Evolutionary conservation across 140 eudicot species (phyloP), one percentile per base, ranked within the genome.

Genomic region (Senecio squalidus): DNA sequence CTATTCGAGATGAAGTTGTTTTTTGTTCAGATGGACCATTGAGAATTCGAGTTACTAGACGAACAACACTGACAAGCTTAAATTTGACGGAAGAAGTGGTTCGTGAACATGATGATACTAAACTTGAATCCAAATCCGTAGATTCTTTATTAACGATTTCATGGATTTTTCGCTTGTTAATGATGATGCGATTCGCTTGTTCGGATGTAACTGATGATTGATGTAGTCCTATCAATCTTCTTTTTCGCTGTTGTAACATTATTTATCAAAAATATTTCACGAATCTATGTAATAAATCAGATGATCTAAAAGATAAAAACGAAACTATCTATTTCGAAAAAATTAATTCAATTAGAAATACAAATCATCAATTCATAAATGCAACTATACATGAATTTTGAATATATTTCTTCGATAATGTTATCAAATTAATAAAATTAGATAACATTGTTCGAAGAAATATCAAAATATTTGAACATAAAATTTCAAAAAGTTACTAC

Each of bases 31-130:
- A 68, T 18, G 22, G n/a, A 22, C 5, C 70, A 68, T 41, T 57
- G 55, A 7, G 82, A 79, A 51, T 30, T 73, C 1, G 83, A 67
- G 55, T 77, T 44, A 22, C 26, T 47, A 22, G 86, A 83, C 3
- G 78, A 72, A 1, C 64, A 36, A 10, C n/a, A 48, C n/a, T 18
- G 71, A 64, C 0, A 78, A 74, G 0, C 54, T 46, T 0, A 55
- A 55, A 39, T 21, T 44, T 6, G 69, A 54, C 17, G n/a, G 71
- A 54, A 1, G 67, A 70, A 6, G 63, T 65, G 44, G 66, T 44
- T 43, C 58, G 70, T 0, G 77, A 72, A 27, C 80, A 49, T 4
- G 76, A 56, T 0, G 78, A 66, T 2, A 77, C 60, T 6, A 64
- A 17, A 53, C 45, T 22, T 0, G 74, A 75, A 10, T 70, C 74